Conservation (phyloP, 2,329 filamentous ascomycete species). For the Aspergillus pseudoviridinutans region DNA sequence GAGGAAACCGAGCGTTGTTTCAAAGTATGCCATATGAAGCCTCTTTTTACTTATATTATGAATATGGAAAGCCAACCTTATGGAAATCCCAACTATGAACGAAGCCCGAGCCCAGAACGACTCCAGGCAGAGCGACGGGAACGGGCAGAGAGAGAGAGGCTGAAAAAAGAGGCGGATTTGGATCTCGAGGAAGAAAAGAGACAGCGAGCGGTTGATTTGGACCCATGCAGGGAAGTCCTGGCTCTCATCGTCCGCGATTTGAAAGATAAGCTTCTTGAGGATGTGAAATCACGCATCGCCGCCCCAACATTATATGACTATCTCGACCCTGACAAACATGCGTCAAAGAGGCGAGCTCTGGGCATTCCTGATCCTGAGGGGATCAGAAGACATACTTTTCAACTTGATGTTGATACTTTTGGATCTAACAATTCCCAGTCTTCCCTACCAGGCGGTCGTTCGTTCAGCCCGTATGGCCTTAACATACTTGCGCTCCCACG, state of each 20-base stretch:
- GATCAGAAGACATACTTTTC: slow-evolving; percentile 52
- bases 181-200: slow-evolving; percentile 89
- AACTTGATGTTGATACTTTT: slow-evolving; percentile 57
- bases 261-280: slow-evolving; percentile 78
- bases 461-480: slow-evolving; percentile 36
- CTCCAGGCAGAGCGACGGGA: slow-evolving; percentile 49
- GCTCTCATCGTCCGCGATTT: slow-evolving; percentile 76
- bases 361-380: slow-evolving; percentile 69
- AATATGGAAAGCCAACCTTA: slow-evolving; percentile 77
- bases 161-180: slow-evolving; percentile 68
- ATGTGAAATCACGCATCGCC: slow-evolving; percentile 83
- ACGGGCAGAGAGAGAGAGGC: slow-evolving; percentile 63
- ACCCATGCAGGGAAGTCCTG: slow-evolving; percentile 82
- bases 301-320: slow-evolving; percentile 75
- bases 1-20: slow-evolving; percentile 78
- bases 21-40: slow-evolving; percentile 70
- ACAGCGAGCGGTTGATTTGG: slow-evolving; percentile 79
- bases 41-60: slow-evolving; percentile 91
- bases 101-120: slow-evolving; percentile 44
- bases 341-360: slow-evolving; percentile 71
- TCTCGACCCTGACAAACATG: slow-evolving; percentile 77
- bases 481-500: slow-evolving; percentile 67
- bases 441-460: slow-evolving; percentile 39
- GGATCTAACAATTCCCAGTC: slow-evolving; percentile 58
- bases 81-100: slow-evolving; percentile 60